These are phyloP conservation scores for Diplodia intermedia DNA, from an alignment of 2,329 filamentous ascomycete species.

Conservation along the genomic window DNA sequence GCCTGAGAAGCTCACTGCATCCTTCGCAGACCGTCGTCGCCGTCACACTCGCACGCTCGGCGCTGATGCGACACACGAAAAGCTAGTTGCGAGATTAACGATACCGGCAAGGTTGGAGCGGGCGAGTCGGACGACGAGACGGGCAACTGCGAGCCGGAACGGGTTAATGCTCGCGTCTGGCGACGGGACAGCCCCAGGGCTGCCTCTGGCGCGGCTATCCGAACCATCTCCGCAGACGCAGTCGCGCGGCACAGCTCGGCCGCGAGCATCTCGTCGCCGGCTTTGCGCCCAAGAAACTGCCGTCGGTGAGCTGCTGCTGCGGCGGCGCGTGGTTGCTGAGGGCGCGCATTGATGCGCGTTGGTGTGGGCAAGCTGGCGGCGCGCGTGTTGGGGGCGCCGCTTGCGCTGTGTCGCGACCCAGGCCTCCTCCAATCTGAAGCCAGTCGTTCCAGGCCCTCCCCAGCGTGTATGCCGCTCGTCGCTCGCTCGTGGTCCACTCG, in stretches of 20 bases:
- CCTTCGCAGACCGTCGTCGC: neutral
- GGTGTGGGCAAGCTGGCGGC: slow-evolving; percentile 1
- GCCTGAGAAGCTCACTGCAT: neutral
- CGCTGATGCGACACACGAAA: neutral
- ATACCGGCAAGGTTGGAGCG: neutral
- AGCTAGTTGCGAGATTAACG: neutral
- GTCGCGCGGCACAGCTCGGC: slow-evolving; percentile 9
- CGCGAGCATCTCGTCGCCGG: neutral
- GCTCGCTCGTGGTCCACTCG: slow-evolving; percentile 5
- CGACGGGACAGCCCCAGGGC: no score
- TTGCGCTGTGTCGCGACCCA: slow-evolving; percentile 18
- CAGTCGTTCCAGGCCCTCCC: slow-evolving; percentile 15
- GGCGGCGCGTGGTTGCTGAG: neutral
- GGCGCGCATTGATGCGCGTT: slow-evolving; percentile 15
- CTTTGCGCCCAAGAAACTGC: neutral
- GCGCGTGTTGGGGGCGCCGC: slow-evolving; percentile 2
- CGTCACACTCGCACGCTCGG: neutral
- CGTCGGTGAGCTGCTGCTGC: slow-evolving; percentile 4
- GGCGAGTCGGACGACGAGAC: neutral
- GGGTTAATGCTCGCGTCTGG: slow-evolving; percentile 15
- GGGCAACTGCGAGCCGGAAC: neutral
- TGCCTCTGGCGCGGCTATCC: slow-evolving; percentile 15
- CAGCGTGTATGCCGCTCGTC: neutral
- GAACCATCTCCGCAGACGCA: slow-evolving; percentile 19
- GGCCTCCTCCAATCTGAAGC: slow-evolving; percentile 28